Evolutionary conservation across 2,329 filamentous ascomycete species (phyloP).

Genomic region (Exophiala bonariae): DNA sequence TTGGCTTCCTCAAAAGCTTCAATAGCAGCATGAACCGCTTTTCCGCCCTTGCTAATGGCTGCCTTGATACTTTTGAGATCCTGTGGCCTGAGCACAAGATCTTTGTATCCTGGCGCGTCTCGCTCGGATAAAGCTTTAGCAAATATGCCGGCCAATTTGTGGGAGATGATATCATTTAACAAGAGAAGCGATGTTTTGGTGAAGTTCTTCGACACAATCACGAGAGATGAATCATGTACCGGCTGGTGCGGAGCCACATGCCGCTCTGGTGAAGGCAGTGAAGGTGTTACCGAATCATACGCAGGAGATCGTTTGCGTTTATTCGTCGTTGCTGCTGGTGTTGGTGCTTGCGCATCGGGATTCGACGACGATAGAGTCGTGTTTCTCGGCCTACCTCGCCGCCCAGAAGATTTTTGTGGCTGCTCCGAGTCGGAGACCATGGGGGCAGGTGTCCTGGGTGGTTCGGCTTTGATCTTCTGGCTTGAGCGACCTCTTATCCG

Average conservation of each 20-base stretch:
- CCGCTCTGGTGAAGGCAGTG: conserved; percentile 11
- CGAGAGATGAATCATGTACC: conserved; percentile 35
- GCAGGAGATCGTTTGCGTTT: conserved; percentile 46
- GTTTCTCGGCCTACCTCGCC: conserved; percentile 26
- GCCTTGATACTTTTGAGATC: conserved; percentile 77
- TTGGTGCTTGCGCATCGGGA: conserved; percentile 3
- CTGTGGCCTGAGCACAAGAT: conserved; percentile 71
- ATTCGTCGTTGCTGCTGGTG: conserved; percentile 1
- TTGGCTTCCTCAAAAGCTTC: conserved; percentile 40
- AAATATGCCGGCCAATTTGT: conserved; percentile 78
- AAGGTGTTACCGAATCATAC: conserved; percentile 22
- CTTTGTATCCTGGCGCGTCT: conserved; percentile 73
- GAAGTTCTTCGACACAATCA: conserved; percentile 45
- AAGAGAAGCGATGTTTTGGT: conserved; percentile 71
- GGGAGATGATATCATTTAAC: conserved; percentile 73
- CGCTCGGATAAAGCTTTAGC: conserved; percentile 71
- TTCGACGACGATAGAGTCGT: conserved; percentile 8
- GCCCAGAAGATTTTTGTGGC: conserved; percentile 31
- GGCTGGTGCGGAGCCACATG: conserved; percentile 29
- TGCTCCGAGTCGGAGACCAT: conserved; percentile 36
- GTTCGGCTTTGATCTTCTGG: conserved; percentile 27
- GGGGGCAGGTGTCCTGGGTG: conserved; percentile 36
- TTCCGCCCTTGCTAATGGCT: conserved; percentile 58
- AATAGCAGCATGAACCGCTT: conserved; percentile 43
- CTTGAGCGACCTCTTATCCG: conserved; percentile 17